Evolutionary conservation across 768 basidiomycete species (phyloP).

Genomic region (Boletus sp.): DNA sequence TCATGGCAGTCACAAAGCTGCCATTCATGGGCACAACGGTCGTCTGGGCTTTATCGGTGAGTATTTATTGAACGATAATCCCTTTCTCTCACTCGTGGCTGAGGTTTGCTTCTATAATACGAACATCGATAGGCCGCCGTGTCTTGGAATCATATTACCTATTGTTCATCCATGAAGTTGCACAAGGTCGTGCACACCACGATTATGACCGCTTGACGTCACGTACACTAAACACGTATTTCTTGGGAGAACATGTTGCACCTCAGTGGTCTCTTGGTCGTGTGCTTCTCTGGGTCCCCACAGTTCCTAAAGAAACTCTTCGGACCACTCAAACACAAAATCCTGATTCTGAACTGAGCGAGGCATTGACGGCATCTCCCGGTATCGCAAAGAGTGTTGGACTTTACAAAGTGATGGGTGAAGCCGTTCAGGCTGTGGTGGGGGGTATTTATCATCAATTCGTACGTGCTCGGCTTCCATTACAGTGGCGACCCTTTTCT

Average conservation of each 20-base stretch:
- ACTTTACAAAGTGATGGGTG: conserved; percentile 74
- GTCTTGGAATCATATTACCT: conserved; percentile 73
- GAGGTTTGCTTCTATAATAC: not conserved
- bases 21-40: conserved; percentile 66
- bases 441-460: conserved; percentile 80
- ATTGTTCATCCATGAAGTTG: conserved; percentile 62
- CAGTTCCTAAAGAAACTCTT: conserved; percentile 40
- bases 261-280: conserved; percentile 71
- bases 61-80: not conserved
- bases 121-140: conserved; percentile 55
- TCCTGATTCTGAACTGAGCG: conserved; percentile 26
- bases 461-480: conserved; percentile 45
- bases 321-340: conserved; percentile 11
- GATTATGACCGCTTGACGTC: conserved; percentile 57
- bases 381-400: conserved; percentile 54
- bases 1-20: conserved; percentile 69
- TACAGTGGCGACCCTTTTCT: conserved; percentile 16
- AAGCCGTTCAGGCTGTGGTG: conserved; percentile 69
- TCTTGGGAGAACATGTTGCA: conserved; percentile 72
- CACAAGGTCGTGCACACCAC: conserved; percentile 43
- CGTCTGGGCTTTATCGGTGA: conserved; percentile 70
- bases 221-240: conserved; percentile 62
- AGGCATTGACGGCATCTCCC: conserved; percentile 28
- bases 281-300: conserved; percentile 72
- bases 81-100: not conserved